These are phyloP conservation scores for Lentinula detonsa DNA, from an alignment of 768 basidiomycete genomes.

Conservation along the genomic window DNA sequence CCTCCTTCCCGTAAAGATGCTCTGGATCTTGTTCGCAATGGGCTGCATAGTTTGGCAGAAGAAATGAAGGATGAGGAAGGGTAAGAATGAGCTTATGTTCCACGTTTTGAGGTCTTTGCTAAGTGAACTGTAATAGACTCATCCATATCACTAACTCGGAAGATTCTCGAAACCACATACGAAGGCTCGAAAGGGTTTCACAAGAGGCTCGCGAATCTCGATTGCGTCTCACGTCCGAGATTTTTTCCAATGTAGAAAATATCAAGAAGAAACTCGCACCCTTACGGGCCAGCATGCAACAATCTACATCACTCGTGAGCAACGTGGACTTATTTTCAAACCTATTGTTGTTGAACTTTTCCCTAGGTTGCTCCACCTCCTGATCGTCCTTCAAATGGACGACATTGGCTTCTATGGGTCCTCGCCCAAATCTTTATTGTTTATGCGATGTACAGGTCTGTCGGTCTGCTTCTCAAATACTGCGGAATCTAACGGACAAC, in stretches of 20 bases:
- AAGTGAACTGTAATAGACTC: not conserved
- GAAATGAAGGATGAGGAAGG: slow-evolving; percentile 53
- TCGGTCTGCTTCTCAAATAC: not conserved
- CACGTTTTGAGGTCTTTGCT: not conserved
- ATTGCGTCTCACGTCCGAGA: slow-evolving; percentile 31
- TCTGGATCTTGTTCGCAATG: slow-evolving; percentile 49
- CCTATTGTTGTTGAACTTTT: not conserved
- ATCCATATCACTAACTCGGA: slow-evolving; percentile 4
- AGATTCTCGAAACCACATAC: slow-evolving; percentile 37
- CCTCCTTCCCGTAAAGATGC: slow-evolving; percentile 42
- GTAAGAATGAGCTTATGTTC: slow-evolving; percentile 23
- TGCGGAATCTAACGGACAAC: not conserved
- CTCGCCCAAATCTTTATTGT: slow-evolving; percentile 42
- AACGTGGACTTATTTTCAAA: slow-evolving; percentile 6
- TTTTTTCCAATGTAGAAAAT: slow-evolving; percentile 12
- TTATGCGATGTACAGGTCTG: slow-evolving; percentile 55
- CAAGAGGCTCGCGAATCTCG: slow-evolving; percentile 45
- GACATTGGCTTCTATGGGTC: slow-evolving; percentile 25
- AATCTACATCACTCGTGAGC: not conserved
- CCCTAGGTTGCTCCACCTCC: not conserved
- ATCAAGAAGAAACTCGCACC: slow-evolving; percentile 25
- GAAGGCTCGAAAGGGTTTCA: slow-evolving; percentile 49
- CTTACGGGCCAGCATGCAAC: slow-evolving; percentile 28
- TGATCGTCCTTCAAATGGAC: slow-evolving; percentile 14
- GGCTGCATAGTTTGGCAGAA: slow-evolving; percentile 50